Percentiles rank a stretch among this genome's conserved stretches.
Conservation (phyloP, 2,329 filamentous ascomycete genomes). For the Penicillium psychrosexuale region DNA sequence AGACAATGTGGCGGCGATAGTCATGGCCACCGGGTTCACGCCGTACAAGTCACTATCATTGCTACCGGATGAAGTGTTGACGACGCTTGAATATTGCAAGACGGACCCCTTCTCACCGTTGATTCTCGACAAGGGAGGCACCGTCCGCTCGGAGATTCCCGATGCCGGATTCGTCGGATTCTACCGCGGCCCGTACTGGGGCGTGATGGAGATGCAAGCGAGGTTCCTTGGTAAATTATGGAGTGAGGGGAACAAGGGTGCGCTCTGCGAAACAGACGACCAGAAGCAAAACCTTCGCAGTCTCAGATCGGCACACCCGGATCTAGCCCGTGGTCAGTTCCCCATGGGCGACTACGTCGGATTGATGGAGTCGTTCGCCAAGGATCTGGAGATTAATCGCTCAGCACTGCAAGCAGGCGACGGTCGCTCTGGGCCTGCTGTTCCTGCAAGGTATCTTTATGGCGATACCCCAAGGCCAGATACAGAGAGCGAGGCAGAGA, state of each 20-base stretch:
- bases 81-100: slow-evolving; percentile 57
- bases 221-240: slow-evolving; percentile 64
- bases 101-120: slow-evolving; percentile 57
- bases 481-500: slow-evolving; percentile 32
- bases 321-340: slow-evolving; percentile 59
- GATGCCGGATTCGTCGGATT: slow-evolving; percentile 76
- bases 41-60: slow-evolving; percentile 63
- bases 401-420: slow-evolving; percentile 35
- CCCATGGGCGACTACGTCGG: slow-evolving; percentile 81
- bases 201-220: slow-evolving; percentile 82
- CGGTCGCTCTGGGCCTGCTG: slow-evolving; percentile 42
- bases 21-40: slow-evolving; percentile 74
- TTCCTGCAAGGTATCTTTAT: slow-evolving; percentile 53
- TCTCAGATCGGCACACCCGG: slow-evolving; percentile 16
- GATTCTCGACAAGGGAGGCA: slow-evolving; percentile 65
- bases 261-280: slow-evolving; percentile 21
- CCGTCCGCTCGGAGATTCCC: slow-evolving; percentile 58
- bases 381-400: slow-evolving; percentile 54
- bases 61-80: slow-evolving; percentile 56
- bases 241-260: slow-evolving; percentile 31
- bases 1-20: slow-evolving; percentile 60
- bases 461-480: slow-evolving; percentile 26
- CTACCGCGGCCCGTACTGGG: slow-evolving; percentile 82
- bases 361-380: slow-evolving; percentile 67
- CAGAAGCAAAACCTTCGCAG: slow-evolving; percentile 27